A percentile compares a stretch with the other conserved stretches of the same genome.
Evolutionary conservation across 306 rosid species (phyloP).

Genomic region (Fragaria iinumae): DNA sequence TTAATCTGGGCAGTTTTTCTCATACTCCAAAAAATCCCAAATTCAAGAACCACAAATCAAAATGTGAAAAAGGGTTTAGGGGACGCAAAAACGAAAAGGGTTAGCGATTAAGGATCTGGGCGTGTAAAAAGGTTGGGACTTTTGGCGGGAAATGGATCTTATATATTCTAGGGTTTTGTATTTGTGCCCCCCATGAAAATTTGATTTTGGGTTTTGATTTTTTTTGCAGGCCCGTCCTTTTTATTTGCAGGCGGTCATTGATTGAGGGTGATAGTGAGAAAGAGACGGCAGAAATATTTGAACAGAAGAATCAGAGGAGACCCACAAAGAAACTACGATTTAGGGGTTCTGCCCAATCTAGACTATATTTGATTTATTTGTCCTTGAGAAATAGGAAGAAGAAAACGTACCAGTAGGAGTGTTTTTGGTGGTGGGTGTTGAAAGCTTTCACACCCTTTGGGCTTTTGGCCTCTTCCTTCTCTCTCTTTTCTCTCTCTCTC

Average conservation of each 20-base stretch:
- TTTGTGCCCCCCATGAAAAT: slow-evolving; percentile 9
- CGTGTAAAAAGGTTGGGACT: slow-evolving; percentile 14
- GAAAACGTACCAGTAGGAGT: slow-evolving; percentile 21
- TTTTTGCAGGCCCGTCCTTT: slow-evolving; percentile 46
- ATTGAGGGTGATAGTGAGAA: slow-evolving; percentile 7
- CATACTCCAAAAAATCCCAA: neutral
- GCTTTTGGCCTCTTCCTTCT: slow-evolving; percentile 4
- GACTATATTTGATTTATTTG: neutral
- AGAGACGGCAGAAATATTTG: slow-evolving; percentile 34
- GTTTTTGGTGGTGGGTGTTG: slow-evolving; percentile 9
- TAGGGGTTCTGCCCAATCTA: slow-evolving; percentile 18
- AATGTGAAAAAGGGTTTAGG: slow-evolving; percentile 11
- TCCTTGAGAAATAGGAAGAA: slow-evolving; percentile 6
- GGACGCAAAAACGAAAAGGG: slow-evolving; percentile 13
- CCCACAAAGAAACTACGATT: slow-evolving; percentile 8
- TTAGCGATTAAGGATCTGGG: slow-evolving; percentile 37
- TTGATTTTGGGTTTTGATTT: slow-evolving; percentile 5
- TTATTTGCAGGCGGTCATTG: slow-evolving; percentile 37
- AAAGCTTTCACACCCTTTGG: slow-evolving; percentile 20
- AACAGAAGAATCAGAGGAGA: slow-evolving; percentile 17
- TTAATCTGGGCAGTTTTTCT: neutral
- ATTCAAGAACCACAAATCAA: neutral
- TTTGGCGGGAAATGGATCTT: slow-evolving; percentile 52
- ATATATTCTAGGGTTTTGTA: slow-evolving; percentile 23
- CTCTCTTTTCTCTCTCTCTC: neutral